Conservation (phyloP, 2,329 filamentous ascomycete species). For the Biscogniauxia mediterranea region DNA sequence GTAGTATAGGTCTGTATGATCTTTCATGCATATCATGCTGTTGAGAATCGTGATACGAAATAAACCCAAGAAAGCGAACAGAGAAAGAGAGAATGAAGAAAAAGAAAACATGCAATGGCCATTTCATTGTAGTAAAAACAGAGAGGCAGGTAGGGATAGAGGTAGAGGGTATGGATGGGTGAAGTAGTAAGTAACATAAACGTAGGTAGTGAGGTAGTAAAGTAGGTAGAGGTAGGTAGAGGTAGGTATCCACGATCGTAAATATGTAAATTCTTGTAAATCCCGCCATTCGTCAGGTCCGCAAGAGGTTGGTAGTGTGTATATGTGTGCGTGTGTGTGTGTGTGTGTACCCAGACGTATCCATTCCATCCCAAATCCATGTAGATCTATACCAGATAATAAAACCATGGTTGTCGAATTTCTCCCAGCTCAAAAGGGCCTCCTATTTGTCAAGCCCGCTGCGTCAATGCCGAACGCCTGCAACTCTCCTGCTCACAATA, state of each 20-base stretch:
- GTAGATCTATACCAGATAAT: not conserved
- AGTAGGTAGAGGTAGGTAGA: not conserved
- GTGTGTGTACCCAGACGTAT: not conserved
- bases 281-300: not conserved
- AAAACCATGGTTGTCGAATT: not conserved
- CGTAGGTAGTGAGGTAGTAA: too few relatives aligned
- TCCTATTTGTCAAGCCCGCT: slow-evolving; percentile 6
- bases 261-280: not conserved
- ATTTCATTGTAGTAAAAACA: not conserved
- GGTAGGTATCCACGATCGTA: not conserved
- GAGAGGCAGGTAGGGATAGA: not conserved
- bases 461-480: slow-evolving; percentile 2
- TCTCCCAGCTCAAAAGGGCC: not conserved
- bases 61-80: not conserved
- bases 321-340: too few relatives aligned
- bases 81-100: too few relatives aligned
- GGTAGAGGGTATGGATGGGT: not conserved
- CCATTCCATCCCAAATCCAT: not conserved
- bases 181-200: too few relatives aligned
- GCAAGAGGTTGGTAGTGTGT: not conserved
- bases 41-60: not conserved
- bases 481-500: slow-evolving; percentile 5
- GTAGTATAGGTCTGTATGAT: not conserved
- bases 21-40: not conserved
- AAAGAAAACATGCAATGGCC: not conserved